Evolutionary conservation across 2,329 filamentous ascomycete species (phyloP).

Genomic region (Neonectria ditissima): DNA sequence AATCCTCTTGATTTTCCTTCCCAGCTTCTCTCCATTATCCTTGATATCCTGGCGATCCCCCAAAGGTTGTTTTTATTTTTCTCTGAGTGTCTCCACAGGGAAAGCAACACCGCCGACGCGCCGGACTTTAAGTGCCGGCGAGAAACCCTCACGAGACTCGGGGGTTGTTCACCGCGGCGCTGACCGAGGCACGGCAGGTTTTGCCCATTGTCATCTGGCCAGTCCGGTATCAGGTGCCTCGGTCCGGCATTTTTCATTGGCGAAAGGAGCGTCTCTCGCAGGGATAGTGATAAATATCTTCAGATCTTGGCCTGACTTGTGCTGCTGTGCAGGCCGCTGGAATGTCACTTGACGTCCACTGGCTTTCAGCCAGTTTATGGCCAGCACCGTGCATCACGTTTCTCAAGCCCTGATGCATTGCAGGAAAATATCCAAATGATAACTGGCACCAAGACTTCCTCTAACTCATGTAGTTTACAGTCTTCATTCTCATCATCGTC

Average conservation of each 20-base stretch:
- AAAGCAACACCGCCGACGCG: constrained; percentile 16
- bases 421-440: no score
- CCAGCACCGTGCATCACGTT: constrained; percentile 1
- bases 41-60: background rate
- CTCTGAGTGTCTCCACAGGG: constrained; percentile 9
- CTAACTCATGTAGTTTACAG: no score
- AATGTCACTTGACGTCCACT: constrained; percentile 13
- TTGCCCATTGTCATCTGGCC: background rate
- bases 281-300: constrained; percentile 30
- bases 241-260: constrained; percentile 22
- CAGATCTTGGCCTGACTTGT: constrained; percentile 8
- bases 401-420: constrained; percentile 10
- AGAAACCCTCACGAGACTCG: constrained; percentile 12
- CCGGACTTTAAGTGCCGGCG: constrained; percentile 23
- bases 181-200: constrained; percentile 15
- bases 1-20: background rate
- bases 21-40: background rate
- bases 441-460: no score
- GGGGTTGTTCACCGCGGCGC: constrained; percentile 21
- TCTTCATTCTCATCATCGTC: no score
- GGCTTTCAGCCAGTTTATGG: constrained; percentile 11
- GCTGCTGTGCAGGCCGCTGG: background rate
- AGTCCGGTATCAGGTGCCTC: constrained; percentile 24
- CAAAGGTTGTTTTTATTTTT: constrained; percentile 16
- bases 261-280: constrained; percentile 9